Base-by-base conservation (phyloP, 306 rosid genomes). In the Vigna nakashimae region DNA sequence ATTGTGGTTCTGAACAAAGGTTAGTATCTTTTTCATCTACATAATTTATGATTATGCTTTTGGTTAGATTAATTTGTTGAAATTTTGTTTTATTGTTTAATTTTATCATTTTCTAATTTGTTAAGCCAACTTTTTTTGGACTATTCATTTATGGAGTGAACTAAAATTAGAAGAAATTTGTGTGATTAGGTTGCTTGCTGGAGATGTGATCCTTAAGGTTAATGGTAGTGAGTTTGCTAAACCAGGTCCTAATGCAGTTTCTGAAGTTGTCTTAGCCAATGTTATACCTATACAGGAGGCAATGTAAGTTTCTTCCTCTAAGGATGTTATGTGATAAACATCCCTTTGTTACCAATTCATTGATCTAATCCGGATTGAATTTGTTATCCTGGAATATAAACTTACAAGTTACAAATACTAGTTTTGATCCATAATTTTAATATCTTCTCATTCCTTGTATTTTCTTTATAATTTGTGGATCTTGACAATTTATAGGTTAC, bases 181-280 rank as follows among this genome's bases (percentile, higher is more conserved):
- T 20, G 20, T 20, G 20, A 20, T 20, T 20, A 1, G 0, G 20
- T 20, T 20, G 0, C 84, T 91, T 79, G 76, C 96, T 0, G 97
- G 97, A 0, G 99, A 96, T 88, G 89, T 96, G 58, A 87, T 96
- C 49, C 86, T 96, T 16, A 80, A 84, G 77, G 90, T 91, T 40
- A 82, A 96, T 83, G 99, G 98, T 58, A 81, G n/a, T 69, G 78
- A 85, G 64, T 85, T 96, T 56, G 86, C 88, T 11, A 92, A 85
- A 78, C 79, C 89, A 13, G 99, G 97, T 62, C 83, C 94, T 45
- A 85, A 10, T 76, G 87, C 96, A 40, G 97, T 96, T 76, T 62
- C 84, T 53, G 90, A 87, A 74, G 83, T 96, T 48, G 98, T 80
- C 55, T 38, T 69, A 36, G 85, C 73, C 58, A 58, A 36, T 63